Conservation (phyloP, 2,329 filamentous ascomycete species). For the Myotisia sp. region DNA sequence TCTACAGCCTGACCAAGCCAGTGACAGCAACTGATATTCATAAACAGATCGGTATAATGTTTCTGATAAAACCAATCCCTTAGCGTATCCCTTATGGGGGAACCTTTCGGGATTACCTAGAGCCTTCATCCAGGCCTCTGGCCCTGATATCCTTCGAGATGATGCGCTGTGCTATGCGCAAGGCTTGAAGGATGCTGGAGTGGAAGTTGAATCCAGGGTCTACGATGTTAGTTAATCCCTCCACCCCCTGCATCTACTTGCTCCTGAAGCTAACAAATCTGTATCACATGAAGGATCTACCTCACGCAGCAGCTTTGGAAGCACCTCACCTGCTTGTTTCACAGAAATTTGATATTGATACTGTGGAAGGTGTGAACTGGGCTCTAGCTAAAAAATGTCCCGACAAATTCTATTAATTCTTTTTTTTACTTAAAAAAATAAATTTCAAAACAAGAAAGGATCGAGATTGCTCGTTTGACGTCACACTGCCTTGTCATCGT, state of each 20-base stretch:
- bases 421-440: too few species aligned
- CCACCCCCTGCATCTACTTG: not conserved
- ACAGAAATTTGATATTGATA: conserved; percentile 4
- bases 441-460: too few species aligned
- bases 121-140: conserved; percentile 4
- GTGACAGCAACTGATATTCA: not conserved
- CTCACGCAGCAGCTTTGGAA: conserved; percentile 3
- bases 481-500: too few species aligned
- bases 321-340: conserved; percentile 3
- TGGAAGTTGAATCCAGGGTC: conserved; percentile 1
- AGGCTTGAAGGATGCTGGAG: conserved; percentile 4
- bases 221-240: not conserved
- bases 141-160: conserved; percentile 5
- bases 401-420: too few species aligned
- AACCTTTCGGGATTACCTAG: not conserved
- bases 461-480: too few species aligned
- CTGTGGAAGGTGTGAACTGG: conserved; percentile 3
- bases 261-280: not conserved
- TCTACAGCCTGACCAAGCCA: too few species aligned
- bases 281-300: conserved; percentile 3
- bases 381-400: conserved; percentile 2
- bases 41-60: not conserved
- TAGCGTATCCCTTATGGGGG: conserved; percentile 7
- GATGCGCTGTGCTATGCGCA: conserved; percentile 3
- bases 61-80: conserved; percentile 2